These are phyloP conservation scores for Endocalyx cinctus DNA, from an alignment of 2,329 filamentous ascomycete species.

Conservation along the genomic window DNA sequence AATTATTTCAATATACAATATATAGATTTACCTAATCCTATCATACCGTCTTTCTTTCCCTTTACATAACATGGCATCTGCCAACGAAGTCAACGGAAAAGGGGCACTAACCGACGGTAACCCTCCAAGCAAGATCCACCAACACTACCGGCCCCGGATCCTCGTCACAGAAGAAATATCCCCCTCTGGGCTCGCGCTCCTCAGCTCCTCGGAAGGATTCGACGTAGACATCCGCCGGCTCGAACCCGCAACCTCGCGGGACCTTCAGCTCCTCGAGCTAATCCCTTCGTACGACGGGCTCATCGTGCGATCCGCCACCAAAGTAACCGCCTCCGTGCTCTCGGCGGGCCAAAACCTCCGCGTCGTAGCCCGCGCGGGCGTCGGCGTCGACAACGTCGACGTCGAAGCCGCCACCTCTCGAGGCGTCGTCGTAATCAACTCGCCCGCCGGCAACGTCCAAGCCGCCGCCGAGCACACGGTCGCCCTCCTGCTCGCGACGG, in stretches of 20 bases:
- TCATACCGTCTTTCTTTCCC: no score
- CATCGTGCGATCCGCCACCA: slow-evolving; percentile 77
- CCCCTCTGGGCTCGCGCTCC: slow-evolving; percentile 67
- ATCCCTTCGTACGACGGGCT: slow-evolving; percentile 72
- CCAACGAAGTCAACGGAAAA: no score
- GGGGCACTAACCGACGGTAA: no score
- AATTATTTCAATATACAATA: no score
- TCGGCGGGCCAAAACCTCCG: slow-evolving; percentile 63
- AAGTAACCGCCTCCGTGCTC: slow-evolving; percentile 67
- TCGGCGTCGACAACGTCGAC: slow-evolving; percentile 80
- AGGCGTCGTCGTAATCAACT: slow-evolving; percentile 78
- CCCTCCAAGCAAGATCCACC: no score
- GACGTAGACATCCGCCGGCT: slow-evolving; percentile 67
- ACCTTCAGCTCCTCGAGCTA: slow-evolving; percentile 59
- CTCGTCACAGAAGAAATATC: slow-evolving; percentile 79
- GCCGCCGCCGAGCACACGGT: slow-evolving; percentile 78
- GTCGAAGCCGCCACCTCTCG: slow-evolving; percentile 66
- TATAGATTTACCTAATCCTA: no score
- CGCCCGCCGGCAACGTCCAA: slow-evolving; percentile 73
- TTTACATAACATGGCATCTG: no score
- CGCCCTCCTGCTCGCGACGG: slow-evolving; percentile 67
- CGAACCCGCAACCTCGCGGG: slow-evolving; percentile 52
- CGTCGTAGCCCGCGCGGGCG: slow-evolving; percentile 75
- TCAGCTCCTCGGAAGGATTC: slow-evolving; percentile 55
- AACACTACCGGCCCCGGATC: slow-evolving; percentile 36